These are phyloP conservation scores for Russula ochroleuca DNA, from an alignment of 768 basidiomycete genomes.

Conservation along the genomic window DNA sequence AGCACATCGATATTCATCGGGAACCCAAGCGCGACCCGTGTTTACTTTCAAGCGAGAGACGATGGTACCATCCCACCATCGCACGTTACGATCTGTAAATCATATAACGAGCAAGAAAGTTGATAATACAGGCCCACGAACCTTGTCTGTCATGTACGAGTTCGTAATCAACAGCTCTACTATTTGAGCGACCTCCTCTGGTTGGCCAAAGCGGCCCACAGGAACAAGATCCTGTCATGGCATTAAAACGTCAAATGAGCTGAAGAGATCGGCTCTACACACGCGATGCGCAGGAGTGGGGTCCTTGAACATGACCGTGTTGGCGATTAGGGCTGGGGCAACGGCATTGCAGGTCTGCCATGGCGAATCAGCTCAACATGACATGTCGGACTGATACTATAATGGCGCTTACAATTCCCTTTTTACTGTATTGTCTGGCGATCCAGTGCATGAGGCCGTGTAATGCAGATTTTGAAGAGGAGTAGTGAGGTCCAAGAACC, in stretches of 20 bases:
- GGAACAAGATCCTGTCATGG: conserved; percentile 42
- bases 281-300: conserved; percentile 37
- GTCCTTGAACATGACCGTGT: conserved; percentile 48
- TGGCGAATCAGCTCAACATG: background rate
- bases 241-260: background rate
- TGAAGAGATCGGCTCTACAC: conserved; percentile 9
- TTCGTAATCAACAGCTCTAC: conserved; percentile 49
- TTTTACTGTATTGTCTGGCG: conserved; percentile 46
- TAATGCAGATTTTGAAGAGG: conserved; percentile 51
- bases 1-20: background rate
- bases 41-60: conserved; percentile 15
- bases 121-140: conserved; percentile 24
- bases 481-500: conserved; percentile 54
- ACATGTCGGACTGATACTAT: background rate
- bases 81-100: conserved; percentile 23
- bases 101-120: background rate
- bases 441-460: conserved; percentile 55
- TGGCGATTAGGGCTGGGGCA: conserved; percentile 49
- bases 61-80: conserved; percentile 28
- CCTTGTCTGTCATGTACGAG: conserved; percentile 57
- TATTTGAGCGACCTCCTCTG: conserved; percentile 49
- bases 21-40: background rate
- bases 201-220: conserved; percentile 47
- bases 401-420: conserved; percentile 42
- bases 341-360: conserved; percentile 49